These are phyloP conservation scores for Chlamydomonas schloesseri DNA, from an alignment of 139 green algal genomes.

Conservation along the genomic window DNA sequence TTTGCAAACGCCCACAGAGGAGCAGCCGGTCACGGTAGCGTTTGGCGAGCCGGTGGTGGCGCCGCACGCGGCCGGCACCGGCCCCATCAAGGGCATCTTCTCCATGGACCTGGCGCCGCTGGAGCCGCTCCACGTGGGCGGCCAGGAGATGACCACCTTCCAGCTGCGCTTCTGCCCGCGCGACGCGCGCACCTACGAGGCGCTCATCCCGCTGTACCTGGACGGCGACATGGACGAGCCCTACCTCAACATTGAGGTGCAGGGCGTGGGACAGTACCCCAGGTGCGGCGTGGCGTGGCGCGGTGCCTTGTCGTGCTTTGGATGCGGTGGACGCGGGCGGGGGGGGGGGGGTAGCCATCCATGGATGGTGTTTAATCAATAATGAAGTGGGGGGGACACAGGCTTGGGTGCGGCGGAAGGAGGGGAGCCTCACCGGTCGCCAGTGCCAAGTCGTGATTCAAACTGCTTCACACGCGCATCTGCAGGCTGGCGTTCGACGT, in stretches of 20 bases:
- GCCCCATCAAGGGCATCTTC: constrained; percentile 41
- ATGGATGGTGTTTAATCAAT: too few relatives aligned
- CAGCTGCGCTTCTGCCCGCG: constrained; percentile 67
- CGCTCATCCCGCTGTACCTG: constrained; percentile 66
- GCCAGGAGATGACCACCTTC: constrained; percentile 43
- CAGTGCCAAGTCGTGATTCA: too few relatives aligned
- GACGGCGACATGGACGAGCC: constrained; percentile 46
- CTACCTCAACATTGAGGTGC: constrained; percentile 61
- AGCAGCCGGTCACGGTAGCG: background rate
- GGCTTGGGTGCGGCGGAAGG: too few relatives aligned
- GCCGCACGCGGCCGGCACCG: constrained; percentile 7
- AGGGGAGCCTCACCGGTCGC: too few relatives aligned
- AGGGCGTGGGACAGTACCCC: constrained; percentile 41
- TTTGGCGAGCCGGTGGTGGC: constrained; percentile 36
- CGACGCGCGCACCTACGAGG: constrained; percentile 60
- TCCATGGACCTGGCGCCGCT: constrained; percentile 10
- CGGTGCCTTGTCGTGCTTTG: too few relatives aligned
- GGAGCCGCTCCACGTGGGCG: background rate
- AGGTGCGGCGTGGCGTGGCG: background rate
- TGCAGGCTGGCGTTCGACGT: constrained; percentile 69
- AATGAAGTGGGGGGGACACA: too few relatives aligned
- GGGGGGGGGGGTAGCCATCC: too few relatives aligned
- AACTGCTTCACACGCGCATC: too few relatives aligned
- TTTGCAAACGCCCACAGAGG: too few relatives aligned
- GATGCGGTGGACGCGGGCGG: background rate